Evolutionary conservation across 2,329 filamentous ascomycete genomes (phyloP).

Genomic region (Hypoxylon sp.): DNA sequence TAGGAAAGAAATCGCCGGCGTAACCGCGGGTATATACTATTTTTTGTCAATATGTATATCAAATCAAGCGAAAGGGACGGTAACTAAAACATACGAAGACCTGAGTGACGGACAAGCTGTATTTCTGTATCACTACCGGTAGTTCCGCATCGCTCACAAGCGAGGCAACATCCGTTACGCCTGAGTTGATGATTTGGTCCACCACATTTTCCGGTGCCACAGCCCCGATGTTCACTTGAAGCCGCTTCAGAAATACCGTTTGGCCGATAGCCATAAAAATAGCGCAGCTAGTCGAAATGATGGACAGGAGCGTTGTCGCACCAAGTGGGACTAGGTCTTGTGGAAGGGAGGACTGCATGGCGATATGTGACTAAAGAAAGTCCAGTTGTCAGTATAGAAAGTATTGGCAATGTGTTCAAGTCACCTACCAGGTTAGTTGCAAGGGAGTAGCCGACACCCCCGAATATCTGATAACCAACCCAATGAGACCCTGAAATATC

Average conservation of each 20-base stretch:
- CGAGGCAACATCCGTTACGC: slow-evolving; percentile 30
- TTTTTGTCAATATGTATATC: not conserved
- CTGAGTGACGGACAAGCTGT: slow-evolving; percentile 42
- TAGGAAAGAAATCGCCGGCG: slow-evolving; percentile 37
- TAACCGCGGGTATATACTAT: slow-evolving; percentile 40
- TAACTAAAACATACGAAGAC: slow-evolving; percentile 38
- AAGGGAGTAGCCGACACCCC: slow-evolving; percentile 42
- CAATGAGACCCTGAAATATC: slow-evolving; percentile 23
- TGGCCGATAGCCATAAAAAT: slow-evolving; percentile 44
- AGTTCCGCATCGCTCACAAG: slow-evolving; percentile 20
- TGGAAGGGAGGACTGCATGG: slow-evolving; percentile 43
- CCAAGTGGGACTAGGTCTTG: slow-evolving; percentile 44
- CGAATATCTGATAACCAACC: slow-evolving; percentile 47
- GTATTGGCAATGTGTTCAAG: not conserved
- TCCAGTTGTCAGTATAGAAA: not conserved
- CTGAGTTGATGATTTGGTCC: slow-evolving; percentile 33
- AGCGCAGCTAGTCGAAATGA: slow-evolving; percentile 43
- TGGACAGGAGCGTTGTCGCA: slow-evolving; percentile 30
- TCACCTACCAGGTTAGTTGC: slow-evolving; percentile 33
- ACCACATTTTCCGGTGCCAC: slow-evolving; percentile 28
- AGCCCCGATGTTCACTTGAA: slow-evolving; percentile 32
- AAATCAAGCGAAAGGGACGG: not conserved
- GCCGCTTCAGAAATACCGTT: slow-evolving; percentile 31
- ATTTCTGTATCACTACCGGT: slow-evolving; percentile 26
- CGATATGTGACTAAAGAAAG: slow-evolving; percentile 36